Percentiles rank a stretch among this genome's conserved stretches.
Conservation (phyloP, 805 yeast genomes). For the Candida morakotiae region DNA sequence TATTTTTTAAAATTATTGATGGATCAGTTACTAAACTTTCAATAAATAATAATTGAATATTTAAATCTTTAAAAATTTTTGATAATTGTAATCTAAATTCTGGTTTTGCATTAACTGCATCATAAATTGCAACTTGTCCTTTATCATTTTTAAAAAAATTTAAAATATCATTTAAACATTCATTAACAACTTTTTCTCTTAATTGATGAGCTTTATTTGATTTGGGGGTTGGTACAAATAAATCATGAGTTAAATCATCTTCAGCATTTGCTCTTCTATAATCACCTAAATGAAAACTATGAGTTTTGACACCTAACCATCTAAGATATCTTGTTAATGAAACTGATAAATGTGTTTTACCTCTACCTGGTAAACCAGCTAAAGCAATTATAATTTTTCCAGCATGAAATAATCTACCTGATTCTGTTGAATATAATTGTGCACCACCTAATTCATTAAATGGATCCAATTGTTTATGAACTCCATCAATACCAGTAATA, state of each 20-base stretch:
- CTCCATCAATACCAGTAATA: constrained; percentile 46
- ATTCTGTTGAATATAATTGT: constrained; percentile 86
- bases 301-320: constrained; percentile 95
- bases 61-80: constrained; percentile 47
- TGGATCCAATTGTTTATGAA: constrained; percentile 68
- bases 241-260: constrained; percentile 56
- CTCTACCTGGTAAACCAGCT: constrained; percentile 93
- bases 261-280: constrained; percentile 62
- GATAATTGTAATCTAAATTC: constrained; percentile 60
- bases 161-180: constrained; percentile 66
- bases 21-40: constrained; percentile 82
- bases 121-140: constrained; percentile 95
- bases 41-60: constrained; percentile 78
- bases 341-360: constrained; percentile 90
- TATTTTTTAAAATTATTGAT: constrained; percentile 64
- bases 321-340: constrained; percentile 86
- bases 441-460: constrained; percentile 38
- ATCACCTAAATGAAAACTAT: constrained; percentile 88
- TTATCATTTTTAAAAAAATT: constrained; percentile 66
- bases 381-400: constrained; percentile 86
- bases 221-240: constrained; percentile 54
- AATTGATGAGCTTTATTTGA: constrained; percentile 41
- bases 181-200: constrained; percentile 55
- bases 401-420: constrained; percentile 91
- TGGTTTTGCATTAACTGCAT: constrained; percentile 85